These are phyloP conservation scores for Amanita inopinata DNA, from an alignment of 768 basidiomycete species.

Conservation along the genomic window DNA sequence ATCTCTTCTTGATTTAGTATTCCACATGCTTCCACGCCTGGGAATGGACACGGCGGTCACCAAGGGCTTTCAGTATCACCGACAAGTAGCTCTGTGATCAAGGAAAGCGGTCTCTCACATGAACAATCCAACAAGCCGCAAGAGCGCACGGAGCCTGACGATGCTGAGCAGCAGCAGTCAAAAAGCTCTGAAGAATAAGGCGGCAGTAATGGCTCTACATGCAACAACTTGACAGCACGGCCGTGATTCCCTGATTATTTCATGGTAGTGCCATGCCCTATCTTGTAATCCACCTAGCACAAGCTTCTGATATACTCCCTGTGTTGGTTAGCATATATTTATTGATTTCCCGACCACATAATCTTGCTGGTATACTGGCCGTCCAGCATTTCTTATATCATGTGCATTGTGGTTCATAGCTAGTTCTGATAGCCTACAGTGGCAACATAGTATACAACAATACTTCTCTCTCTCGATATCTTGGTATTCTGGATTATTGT, in stretches of 20 bases:
- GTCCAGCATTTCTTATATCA: slow-evolving; percentile 7
- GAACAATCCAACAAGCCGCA: slow-evolving; percentile 23
- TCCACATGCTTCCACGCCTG: slow-evolving; percentile 77
- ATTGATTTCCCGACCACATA: neutral
- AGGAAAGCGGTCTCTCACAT: slow-evolving; percentile 47
- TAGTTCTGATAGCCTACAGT: neutral
- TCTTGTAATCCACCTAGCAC: slow-evolving; percentile 4
- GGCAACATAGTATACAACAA: neutral
- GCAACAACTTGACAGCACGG: no score
- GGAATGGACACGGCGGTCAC: slow-evolving; percentile 37
- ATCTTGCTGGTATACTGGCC: slow-evolving; percentile 4
- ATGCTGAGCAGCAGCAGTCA: neutral
- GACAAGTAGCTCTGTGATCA: slow-evolving; percentile 59
- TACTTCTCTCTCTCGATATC: neutral
- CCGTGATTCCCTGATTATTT: neutral
- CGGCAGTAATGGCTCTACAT: no score
- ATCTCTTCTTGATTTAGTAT: slow-evolving; percentile 45
- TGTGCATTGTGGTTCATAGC: slow-evolving; percentile 4
- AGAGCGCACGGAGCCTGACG: slow-evolving; percentile 5
- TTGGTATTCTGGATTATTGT: slow-evolving; percentile 4
- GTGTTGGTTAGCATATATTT: neutral
- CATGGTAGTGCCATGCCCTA: slow-evolving; percentile 1
- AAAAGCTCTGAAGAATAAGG: no score
- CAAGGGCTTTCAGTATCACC: slow-evolving; percentile 63
- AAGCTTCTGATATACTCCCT: slow-evolving; percentile 1